phyloP scores from a whole-genome alignment of 2,329 filamentous ascomycete genomes.

The Colletotrichum noveboracense region DNA sequence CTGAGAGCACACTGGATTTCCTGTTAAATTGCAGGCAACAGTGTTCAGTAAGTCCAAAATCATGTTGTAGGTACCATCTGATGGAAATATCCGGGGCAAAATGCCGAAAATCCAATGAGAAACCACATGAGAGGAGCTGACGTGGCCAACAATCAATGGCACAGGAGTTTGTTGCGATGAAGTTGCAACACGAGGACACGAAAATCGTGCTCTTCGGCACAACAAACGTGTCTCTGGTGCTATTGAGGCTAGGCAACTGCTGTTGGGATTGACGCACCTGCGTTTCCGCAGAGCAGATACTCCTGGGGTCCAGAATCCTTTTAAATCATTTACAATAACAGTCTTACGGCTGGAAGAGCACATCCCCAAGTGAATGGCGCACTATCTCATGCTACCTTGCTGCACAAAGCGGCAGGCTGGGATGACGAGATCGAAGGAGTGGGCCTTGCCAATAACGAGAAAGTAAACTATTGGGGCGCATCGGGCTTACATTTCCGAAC shows the following conservation, averaged over 20 bases:
- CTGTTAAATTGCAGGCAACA: background rate
- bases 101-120: fast-evolving
- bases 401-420: background rate
- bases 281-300: background rate
- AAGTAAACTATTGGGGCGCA: background rate
- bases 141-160: background rate
- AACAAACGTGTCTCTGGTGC: background rate
- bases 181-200: background rate
- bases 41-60: background rate
- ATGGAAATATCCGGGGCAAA: background rate
- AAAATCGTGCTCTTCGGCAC: background rate
- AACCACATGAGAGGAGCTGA: background rate
- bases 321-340: background rate
- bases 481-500: background rate
- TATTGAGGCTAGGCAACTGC: background rate
- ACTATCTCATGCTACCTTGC: background rate
- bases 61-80: too few species aligned
- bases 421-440: background rate
- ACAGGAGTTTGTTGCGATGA: background rate
- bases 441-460: background rate
- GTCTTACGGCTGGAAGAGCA: fast-evolving
- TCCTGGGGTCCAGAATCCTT: background rate
- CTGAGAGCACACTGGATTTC: background rate
- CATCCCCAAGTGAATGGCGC: background rate
- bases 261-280: background rate